phyloP scores from a whole-genome alignment of 1,139 yeast genomes.

The Suhomyces panamericanus region DNA sequence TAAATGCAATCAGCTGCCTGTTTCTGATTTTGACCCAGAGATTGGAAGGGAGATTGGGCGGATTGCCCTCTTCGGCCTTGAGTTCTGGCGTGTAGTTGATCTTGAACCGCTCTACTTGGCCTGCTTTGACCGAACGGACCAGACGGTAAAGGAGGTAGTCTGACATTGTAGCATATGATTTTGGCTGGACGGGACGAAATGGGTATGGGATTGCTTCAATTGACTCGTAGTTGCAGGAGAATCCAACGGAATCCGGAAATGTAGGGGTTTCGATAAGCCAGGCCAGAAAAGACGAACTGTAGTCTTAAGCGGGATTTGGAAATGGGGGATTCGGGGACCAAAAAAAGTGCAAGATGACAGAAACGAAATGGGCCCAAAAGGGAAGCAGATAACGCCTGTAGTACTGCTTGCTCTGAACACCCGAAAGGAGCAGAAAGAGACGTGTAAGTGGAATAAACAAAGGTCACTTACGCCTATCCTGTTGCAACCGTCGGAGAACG shows the following conservation, averaged over 20 bases:
- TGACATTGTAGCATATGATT: neutral
- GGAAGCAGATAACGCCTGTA: too few species aligned
- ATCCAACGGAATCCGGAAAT: neutral
- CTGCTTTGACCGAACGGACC: conserved; percentile 36
- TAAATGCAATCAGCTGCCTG: conserved; percentile 66
- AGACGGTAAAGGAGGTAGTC: conserved; percentile 36
- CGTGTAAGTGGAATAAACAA: neutral
- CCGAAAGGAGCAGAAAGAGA: neutral
- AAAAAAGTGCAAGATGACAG: too few species aligned
- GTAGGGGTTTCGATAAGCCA: neutral
- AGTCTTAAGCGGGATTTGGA: too few species aligned
- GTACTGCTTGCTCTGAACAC: neutral
- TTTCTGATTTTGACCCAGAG: conserved; percentile 71
- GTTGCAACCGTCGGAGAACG: neutral
- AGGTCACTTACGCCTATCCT: neutral
- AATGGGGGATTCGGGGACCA: too few species aligned
- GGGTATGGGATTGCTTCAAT: neutral
- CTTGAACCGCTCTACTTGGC: conserved; percentile 39
- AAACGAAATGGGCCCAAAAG: neutral
- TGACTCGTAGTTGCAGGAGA: neutral
- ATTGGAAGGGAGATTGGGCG: conserved; percentile 23
- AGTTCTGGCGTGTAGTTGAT: conserved; percentile 34
- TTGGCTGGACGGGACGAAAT: neutral
- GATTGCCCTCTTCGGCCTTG: conserved; percentile 5
- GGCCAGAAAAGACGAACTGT: neutral